Evolutionary conservation across 1,284 basidiomycete species (phyloP), one percentile per base, ranked within the genome.

Genomic region (Irpex sp.): DNA sequence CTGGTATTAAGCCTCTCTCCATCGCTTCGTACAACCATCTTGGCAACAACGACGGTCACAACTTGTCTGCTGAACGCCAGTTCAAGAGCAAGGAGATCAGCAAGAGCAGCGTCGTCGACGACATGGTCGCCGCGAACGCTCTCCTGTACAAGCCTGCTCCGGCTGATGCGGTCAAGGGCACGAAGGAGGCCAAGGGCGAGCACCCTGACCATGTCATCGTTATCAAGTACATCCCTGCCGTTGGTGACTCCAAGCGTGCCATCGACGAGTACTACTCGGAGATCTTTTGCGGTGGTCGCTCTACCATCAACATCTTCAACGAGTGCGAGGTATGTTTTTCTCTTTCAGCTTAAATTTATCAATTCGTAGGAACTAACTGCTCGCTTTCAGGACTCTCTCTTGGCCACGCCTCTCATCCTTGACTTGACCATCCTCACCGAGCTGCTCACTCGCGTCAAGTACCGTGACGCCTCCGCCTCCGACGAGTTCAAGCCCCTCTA

Each of bases 231-330:
- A 87, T 94, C 13, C 93, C 93, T 35, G 94, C 95, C 46, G 96
- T 98, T 58, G 95, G 96, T 58, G 97, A 99, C 81, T 95, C 94
- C 68, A 97, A 95, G 86, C 87, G 94, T 61, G 97, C 97, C 53
- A 95, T 99, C 82, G 97, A 98, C 79, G 97, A 98, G 83, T 98
- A 98, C 82, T 96, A 95, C 78, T 96, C 93, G 13, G 97, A 98
- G 80, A 92, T 92, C 72, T 89, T 92, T 80, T 90, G 89, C 65
- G 89, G 88, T 74, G 91, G 91, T 43, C 82, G 90, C 65, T 90
- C 88, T 67, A 92, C 88, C 3, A 92, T 94, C 81, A 93, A 93
- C 79, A 95, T 97, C 78, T 97, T 95, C 86, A 97, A 97, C 78
- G 91, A 95, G 78, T 97, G 95, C 83, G 94, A 96, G 81, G 86